phyloP scores from a whole-genome alignment of 176 grass and related monocot genomes.

The Cenchrus americanus region DNA sequence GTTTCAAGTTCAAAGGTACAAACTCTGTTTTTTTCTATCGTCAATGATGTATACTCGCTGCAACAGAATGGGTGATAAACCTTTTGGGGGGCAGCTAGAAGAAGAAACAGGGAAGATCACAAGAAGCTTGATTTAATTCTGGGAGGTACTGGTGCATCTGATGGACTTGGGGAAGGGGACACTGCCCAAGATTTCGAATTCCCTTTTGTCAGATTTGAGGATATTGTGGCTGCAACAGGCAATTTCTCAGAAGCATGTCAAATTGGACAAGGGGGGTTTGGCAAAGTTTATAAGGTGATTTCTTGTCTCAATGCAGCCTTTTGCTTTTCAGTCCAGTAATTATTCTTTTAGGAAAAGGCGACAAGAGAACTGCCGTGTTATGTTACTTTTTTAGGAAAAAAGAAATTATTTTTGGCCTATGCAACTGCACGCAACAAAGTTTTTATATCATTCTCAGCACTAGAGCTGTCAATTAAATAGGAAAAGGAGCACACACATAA shows the following conservation, averaged over 20 bases:
- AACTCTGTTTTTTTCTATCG: too few species aligned
- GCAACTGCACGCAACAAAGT: too few species aligned
- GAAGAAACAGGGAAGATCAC: neutral
- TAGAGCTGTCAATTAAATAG: too few species aligned
- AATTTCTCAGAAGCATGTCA: constrained; percentile 35
- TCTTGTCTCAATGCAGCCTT: too few species aligned
- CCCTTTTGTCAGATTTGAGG: neutral
- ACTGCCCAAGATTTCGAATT: neutral
- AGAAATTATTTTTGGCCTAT: too few species aligned
- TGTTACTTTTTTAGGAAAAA: too few species aligned
- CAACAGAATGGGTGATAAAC: too few species aligned
- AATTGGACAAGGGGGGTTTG: constrained; percentile 46
- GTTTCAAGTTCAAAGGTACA: constrained; percentile 13
- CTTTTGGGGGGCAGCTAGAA: too few species aligned
- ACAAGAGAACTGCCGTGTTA: too few species aligned
- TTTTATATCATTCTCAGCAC: too few species aligned
- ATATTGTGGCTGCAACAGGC: neutral
- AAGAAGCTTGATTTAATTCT: neutral
- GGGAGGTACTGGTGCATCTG: neutral
- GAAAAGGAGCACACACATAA: too few species aligned
- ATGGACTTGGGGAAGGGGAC: neutral
- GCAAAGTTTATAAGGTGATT: constrained; percentile 41
- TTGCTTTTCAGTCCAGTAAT: neutral
- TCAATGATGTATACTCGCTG: too few species aligned
- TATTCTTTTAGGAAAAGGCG: neutral